Evolutionary conservation across 108 stramenopile genomes (phyloP).

Genomic region (Stephanodiscus triporus): DNA sequence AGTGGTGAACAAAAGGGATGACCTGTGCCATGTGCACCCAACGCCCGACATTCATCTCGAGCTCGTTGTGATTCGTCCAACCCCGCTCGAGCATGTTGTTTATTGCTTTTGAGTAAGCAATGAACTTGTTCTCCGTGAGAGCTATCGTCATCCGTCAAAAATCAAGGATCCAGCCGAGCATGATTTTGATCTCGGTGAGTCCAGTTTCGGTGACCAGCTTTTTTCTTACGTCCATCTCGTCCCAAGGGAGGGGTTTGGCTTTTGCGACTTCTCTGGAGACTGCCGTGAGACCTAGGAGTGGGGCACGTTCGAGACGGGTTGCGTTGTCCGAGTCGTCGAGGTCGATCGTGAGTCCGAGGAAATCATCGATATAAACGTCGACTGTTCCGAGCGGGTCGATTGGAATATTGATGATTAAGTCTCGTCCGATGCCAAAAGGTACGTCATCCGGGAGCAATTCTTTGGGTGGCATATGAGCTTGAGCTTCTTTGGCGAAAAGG

Average conservation of each 20-base stretch:
- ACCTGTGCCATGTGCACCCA: constrained; percentile 12
- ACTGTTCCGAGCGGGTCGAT: constrained; percentile 7
- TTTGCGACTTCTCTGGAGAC: neutral
- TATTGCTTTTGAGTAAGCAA: constrained; percentile 19
- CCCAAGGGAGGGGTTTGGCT: constrained; percentile 23
- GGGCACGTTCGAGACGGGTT: constrained; percentile 13
- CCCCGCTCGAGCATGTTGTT: neutral
- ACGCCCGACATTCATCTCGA: constrained; percentile 28
- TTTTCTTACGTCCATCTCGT: constrained; percentile 17
- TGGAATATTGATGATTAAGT: constrained; percentile 23
- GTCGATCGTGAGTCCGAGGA: constrained; percentile 13
- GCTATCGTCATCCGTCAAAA: constrained; percentile 13
- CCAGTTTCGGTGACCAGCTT: constrained; percentile 24
- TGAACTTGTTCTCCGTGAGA: constrained; percentile 29
- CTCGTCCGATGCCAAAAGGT: constrained; percentile 14
- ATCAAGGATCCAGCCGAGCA: constrained; percentile 23
- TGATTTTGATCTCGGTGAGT: constrained; percentile 21
- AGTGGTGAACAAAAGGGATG: constrained; percentile 19
- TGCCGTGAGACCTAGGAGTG: constrained; percentile 16
- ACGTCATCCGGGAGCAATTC: neutral
- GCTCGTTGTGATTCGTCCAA: constrained; percentile 1
- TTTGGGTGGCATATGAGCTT: neutral
- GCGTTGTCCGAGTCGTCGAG: constrained; percentile 14
- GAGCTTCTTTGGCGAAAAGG: neutral
- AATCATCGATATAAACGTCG: constrained; percentile 44